Evolutionary conservation across 768 basidiomycete genomes (phyloP).

Genomic region (Antrodiella citrinella): DNA sequence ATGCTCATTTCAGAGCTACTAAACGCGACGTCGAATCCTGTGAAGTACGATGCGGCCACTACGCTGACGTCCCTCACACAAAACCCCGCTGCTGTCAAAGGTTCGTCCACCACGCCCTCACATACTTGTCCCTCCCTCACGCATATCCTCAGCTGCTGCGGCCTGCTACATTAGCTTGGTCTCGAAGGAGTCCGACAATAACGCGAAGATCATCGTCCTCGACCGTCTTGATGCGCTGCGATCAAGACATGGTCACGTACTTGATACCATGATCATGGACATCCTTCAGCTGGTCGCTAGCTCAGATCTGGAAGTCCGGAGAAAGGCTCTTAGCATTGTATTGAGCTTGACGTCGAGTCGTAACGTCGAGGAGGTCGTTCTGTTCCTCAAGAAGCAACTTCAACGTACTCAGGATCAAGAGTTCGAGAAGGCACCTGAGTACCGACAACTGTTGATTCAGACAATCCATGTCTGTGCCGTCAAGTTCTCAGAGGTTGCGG

Average conservation of each 20-base stretch:
- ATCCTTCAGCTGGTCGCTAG: slow-evolving; percentile 85
- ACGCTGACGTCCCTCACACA: slow-evolving; percentile 91
- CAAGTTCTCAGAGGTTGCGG: slow-evolving; percentile 94
- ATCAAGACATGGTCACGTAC: slow-evolving; percentile 77
- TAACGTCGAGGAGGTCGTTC: slow-evolving; percentile 93
- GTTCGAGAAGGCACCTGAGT: slow-evolving; percentile 94
- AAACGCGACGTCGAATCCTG: slow-evolving; percentile 82
- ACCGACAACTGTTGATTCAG: slow-evolving; percentile 93
- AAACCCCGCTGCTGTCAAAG: slow-evolving; percentile 94
- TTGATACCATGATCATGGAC: slow-evolving; percentile 93
- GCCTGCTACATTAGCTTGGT: slow-evolving; percentile 82
- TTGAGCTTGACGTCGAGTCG: slow-evolving; percentile 88
- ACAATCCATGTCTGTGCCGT: slow-evolving; percentile 95
- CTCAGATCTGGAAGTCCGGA: slow-evolving; percentile 92
- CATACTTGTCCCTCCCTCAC: not conserved
- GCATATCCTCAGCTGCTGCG: slow-evolving; percentile 60
- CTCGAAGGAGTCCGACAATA: slow-evolving; percentile 96
- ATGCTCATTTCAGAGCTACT: slow-evolving; percentile 89
- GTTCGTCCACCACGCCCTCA: slow-evolving; percentile 30
- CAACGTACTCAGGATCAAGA: slow-evolving; percentile 86
- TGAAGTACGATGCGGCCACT: slow-evolving; percentile 96
- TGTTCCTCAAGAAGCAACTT: slow-evolving; percentile 98
- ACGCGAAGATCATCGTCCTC: slow-evolving; percentile 95
- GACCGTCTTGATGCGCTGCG: slow-evolving; percentile 82
- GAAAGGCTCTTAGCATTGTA: slow-evolving; percentile 85